A percentile compares a stretch with the other conserved stretches of the same genome.
phyloP scores from a whole-genome alignment of 257 asterid species.

The Solanum bulbocastanum region DNA sequence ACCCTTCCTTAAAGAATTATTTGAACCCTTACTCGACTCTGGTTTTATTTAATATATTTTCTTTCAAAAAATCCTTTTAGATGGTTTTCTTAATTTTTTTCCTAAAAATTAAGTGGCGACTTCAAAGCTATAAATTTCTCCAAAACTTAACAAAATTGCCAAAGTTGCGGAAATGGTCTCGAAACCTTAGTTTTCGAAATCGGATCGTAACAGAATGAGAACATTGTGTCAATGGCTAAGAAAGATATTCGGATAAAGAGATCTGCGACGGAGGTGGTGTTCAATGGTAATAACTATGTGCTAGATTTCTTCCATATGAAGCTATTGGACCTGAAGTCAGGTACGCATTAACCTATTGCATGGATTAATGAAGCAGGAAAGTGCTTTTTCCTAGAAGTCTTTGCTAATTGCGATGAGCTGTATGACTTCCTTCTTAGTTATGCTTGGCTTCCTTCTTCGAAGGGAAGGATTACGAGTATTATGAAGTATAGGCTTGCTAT shows the following conservation, averaged over 20 bases:
- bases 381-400: constrained; percentile 63
- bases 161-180: too few relatives aligned
- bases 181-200: too few relatives aligned
- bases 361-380: constrained; percentile 77
- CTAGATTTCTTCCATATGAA: constrained; percentile 69
- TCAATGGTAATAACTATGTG: constrained; percentile 28
- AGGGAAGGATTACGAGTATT: constrained; percentile 28
- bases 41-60: too few relatives aligned
- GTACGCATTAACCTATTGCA: constrained; percentile 54
- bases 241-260: constrained; percentile 37
- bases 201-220: too few relatives aligned
- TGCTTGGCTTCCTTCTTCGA: constrained; percentile 87
- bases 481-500: constrained; percentile 54
- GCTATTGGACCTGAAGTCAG: constrained; percentile 49
- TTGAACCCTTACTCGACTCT: too few relatives aligned
- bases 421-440: constrained; percentile 38
- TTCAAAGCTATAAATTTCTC: too few relatives aligned
- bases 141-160: too few relatives aligned
- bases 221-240: constrained; percentile 36
- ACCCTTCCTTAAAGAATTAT: too few relatives aligned
- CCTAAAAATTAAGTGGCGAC: too few relatives aligned
- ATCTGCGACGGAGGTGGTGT: constrained; percentile 41
- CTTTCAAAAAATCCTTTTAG: too few relatives aligned
- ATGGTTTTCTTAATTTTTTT: too few relatives aligned
- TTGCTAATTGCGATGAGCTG: constrained; percentile 24